Evolutionary conservation across 441 rosid species (phyloP).

Genomic region (Arabidopsis lyrata): DNA sequence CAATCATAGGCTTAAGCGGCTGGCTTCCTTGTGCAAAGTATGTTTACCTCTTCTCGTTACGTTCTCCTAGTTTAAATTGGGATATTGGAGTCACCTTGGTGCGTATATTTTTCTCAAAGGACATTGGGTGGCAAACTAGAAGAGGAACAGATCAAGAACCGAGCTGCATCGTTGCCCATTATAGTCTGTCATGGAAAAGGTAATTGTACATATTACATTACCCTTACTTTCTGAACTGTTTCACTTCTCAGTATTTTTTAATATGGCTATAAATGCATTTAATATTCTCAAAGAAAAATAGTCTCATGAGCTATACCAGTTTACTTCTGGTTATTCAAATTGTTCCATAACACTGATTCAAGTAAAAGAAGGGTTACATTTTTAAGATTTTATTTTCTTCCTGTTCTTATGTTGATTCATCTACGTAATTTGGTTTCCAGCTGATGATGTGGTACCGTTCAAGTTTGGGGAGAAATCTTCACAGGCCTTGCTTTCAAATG

Average conservation of each 20-base stretch:
- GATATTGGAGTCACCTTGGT: neutral
- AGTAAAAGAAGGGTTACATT: conserved; percentile 9
- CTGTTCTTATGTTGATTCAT: conserved; percentile 17
- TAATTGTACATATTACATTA: conserved; percentile 34
- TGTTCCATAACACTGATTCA: neutral
- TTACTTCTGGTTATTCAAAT: neutral
- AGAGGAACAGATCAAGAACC: conserved; percentile 59
- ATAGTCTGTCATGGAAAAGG: conserved; percentile 91
- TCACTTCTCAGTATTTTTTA: neutral
- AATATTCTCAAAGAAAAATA: neutral
- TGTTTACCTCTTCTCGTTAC: conserved; percentile 39
- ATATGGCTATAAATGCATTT: conserved; percentile 6
- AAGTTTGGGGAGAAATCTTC: conserved; percentile 94
- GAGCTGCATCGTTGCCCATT: conserved; percentile 81
- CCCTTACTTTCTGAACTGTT: neutral
- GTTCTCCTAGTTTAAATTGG: neutral
- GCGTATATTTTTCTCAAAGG: conserved; percentile 50
- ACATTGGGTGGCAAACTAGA: conserved; percentile 63
- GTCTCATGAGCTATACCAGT: neutral
- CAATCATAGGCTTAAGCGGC: conserved; percentile 92
- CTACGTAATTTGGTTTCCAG: conserved; percentile 49
- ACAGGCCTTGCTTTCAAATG: conserved; percentile 56
- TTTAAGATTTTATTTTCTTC: neutral
- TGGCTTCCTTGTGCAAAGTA: conserved; percentile 98
- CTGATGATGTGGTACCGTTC: conserved; percentile 86